Evolutionary conservation across 1,139 yeast species (phyloP).

Genomic region (Yamadazyma pseudoaaseri): DNA sequence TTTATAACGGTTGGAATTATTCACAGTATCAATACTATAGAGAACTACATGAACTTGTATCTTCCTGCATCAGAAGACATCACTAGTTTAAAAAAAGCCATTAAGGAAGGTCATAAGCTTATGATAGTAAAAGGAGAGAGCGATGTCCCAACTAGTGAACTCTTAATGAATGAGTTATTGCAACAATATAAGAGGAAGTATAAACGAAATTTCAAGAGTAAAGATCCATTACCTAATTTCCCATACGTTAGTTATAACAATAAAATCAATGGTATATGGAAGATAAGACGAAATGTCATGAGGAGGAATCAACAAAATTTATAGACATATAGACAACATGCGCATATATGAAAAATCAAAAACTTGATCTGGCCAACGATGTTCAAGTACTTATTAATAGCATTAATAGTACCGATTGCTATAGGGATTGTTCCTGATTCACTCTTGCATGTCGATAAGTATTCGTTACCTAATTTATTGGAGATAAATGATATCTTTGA

Average conservation of each 20-base stretch:
- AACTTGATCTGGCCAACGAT: background rate
- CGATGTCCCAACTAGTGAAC: conserved; percentile 42
- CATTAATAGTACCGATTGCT: conserved; percentile 3
- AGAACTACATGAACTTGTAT: conserved; percentile 52
- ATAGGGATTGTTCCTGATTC: conserved; percentile 2
- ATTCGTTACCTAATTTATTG: conserved; percentile 34
- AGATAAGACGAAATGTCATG: conserved; percentile 60
- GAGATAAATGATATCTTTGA: conserved; percentile 21
- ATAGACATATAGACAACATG: background rate
- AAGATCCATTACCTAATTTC: conserved; percentile 17
- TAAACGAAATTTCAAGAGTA: conserved; percentile 13
- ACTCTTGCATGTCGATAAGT: conserved; percentile 11
- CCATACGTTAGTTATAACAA: conserved; percentile 57
- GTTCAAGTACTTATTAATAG: background rate
- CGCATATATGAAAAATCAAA: background rate
- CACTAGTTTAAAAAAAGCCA: conserved; percentile 10
- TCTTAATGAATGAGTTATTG: conserved; percentile 25
- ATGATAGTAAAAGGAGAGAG: conserved; percentile 65
- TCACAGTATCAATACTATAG: conserved; percentile 56
- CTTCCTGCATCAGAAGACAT: conserved; percentile 39
- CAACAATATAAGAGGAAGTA: conserved; percentile 12
- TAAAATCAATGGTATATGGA: conserved; percentile 60
- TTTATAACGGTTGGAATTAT: conserved; percentile 49
- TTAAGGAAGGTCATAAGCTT: conserved; percentile 29
- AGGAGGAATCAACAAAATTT: conserved; percentile 36